Conservation (phyloP, 2,329 filamentous ascomycete species). For the Fonsecaea nubica region DNA sequence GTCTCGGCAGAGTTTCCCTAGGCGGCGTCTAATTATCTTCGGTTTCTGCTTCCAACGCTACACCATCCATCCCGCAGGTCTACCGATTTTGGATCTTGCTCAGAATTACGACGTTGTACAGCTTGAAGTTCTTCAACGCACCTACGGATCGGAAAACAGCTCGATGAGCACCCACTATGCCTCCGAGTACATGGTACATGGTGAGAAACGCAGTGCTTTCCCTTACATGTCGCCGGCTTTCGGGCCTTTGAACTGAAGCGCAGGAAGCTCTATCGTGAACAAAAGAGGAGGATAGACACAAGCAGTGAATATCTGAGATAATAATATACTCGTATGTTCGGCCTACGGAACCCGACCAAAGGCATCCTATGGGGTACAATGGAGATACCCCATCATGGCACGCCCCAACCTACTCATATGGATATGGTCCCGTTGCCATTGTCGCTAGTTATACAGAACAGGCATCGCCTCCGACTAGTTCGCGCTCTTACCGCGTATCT, state of each 20-base stretch:
- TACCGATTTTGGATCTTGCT: neutral
- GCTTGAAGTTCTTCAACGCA: neutral
- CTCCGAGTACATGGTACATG: neutral
- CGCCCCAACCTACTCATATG: neutral
- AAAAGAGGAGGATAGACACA: neutral
- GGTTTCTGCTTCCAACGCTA: neutral
- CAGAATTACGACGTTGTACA: neutral
- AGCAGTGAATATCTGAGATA: neutral
- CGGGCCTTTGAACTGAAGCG: no score
- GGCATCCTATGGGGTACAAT: neutral
- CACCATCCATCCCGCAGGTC: neutral
- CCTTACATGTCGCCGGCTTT: no score
- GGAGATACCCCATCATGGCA: neutral
- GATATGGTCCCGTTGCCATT: neutral
- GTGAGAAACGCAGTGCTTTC: no score
- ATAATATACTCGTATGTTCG: no score
- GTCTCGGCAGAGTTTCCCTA: neutral
- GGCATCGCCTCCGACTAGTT: neutral
- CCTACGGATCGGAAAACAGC: no score
- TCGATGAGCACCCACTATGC: neutral
- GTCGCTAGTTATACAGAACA: neutral
- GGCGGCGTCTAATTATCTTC: neutral
- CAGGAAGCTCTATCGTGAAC: no score
- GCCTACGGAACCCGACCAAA: no score
- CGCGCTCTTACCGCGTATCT: neutral